phyloP scores from a whole-genome alignment of 2,329 filamentous ascomycete genomes.

The Zasmidium citrigriseum region DNA sequence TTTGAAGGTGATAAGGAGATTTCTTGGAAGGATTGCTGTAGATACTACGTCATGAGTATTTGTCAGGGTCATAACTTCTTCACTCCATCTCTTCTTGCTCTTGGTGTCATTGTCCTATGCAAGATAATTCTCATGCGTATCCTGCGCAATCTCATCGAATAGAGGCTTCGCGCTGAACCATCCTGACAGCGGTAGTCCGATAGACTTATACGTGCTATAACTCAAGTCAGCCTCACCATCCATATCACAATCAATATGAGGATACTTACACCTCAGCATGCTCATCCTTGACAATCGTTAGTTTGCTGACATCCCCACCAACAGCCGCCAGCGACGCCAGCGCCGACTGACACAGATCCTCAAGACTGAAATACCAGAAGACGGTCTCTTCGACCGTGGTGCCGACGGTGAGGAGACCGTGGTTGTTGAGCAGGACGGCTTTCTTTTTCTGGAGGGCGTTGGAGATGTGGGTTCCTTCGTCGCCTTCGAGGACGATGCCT shows the following conservation, averaged over 20 bases:
- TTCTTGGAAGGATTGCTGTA: neutral
- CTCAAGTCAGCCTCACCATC: neutral
- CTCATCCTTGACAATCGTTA: slow-evolving; percentile 65
- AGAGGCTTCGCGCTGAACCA: slow-evolving; percentile 70
- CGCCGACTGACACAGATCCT: slow-evolving; percentile 36
- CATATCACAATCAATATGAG: neutral
- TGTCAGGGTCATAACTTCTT: neutral
- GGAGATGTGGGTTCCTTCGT: slow-evolving; percentile 45
- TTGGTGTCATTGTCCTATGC: too few species aligned
- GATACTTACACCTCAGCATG: slow-evolving; percentile 55
- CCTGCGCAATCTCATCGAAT: slow-evolving; percentile 66
- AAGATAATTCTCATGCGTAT: slow-evolving; percentile 39
- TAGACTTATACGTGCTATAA: slow-evolving; percentile 58
- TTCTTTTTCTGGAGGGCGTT: slow-evolving; percentile 38
- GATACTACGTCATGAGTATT: neutral
- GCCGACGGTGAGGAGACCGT: slow-evolving; percentile 44
- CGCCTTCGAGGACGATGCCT: slow-evolving; percentile 41
- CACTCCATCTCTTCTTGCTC: too few species aligned
- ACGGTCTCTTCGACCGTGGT: slow-evolving; percentile 38
- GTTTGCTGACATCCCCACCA: slow-evolving; percentile 59
- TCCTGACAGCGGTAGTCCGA: slow-evolving; percentile 62
- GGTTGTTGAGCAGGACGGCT: slow-evolving; percentile 39
- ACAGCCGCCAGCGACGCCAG: slow-evolving; percentile 58
- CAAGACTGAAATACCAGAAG: slow-evolving; percentile 32
- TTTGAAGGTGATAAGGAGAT: too few species aligned